Base-by-base conservation (phyloP, 345 rosid species). In the Hibiscus mutabilis region DNA sequence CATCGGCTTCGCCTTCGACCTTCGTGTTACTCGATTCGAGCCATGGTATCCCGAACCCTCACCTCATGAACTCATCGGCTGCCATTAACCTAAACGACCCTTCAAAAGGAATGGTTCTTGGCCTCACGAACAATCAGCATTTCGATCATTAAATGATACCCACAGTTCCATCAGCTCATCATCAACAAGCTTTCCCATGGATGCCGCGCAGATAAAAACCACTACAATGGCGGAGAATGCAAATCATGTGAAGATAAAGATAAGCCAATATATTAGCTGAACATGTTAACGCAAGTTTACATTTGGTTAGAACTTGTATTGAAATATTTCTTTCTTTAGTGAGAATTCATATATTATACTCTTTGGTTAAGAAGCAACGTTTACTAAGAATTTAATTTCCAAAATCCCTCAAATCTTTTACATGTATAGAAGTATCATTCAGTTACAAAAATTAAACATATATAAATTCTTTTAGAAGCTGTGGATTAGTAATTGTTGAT, bases 1-100 rank as follows among this genome's bases (percentile, higher is more conserved):
- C 96, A 6, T 92, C 96, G 0, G 93, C 88, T 21, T 77, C 88
- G 21, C 69, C 87, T 66, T 86, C 93, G 47, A 42, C 46, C 13
- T 84, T 84, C 47, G 74, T 81, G 79, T 47, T 86, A 51, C 19
- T 84, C 0, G 84, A 88, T 76, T 78, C 93, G 19, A 74, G 74
- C 37, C 60, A 75, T n/a, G 63, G 67, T 68, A 49, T 63, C 37
- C 15, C 63, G 42, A 66, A 18, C 52, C 44, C 71, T 49, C 24
- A 67, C 51, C 22, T 25, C 1, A 7, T 61, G 12, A 74, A 75
- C 79, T 57, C 81, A 21, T 49, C 55, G 42, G 74, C 21, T 57
- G 24, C 46, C 18, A 83, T 60, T 24, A 84, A 74, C 80, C 79
- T 77, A 3, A 72, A 52, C 16, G 81, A 82, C 61, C 84, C 86